Conservation (phyloP, 257 asterid species). For the Fraxinus anomala region DNA sequence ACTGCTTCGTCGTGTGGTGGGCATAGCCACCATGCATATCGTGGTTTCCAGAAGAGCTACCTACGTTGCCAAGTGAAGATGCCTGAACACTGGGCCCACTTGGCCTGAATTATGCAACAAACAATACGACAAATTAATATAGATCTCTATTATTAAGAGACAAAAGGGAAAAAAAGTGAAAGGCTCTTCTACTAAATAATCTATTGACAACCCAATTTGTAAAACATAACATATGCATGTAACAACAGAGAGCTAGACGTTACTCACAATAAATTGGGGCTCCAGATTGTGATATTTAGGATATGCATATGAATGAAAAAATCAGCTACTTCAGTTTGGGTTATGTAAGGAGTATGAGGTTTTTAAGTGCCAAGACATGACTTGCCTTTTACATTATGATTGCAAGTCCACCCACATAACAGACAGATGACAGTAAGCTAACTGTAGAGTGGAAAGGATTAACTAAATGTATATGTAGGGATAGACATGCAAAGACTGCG, state of each 20-base stretch:
- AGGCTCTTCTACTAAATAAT: too few relatives aligned
- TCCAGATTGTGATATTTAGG: not conserved
- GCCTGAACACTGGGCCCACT: slow-evolving; percentile 53
- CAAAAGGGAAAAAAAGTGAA: too few relatives aligned
- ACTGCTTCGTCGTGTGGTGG: slow-evolving; percentile 47
- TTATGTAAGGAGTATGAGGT: not conserved
- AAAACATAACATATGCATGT: not conserved
- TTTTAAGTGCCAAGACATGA: not conserved
- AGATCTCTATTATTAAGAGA: not conserved
- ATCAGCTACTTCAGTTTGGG: not conserved
- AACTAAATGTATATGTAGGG: not conserved
- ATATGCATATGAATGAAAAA: not conserved
- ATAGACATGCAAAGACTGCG: not conserved
- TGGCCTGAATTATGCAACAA: slow-evolving; percentile 49
- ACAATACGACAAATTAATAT: slow-evolving; percentile 22
- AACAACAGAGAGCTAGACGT: too few relatives aligned
- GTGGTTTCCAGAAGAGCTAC: slow-evolving; percentile 54
- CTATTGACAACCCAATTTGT: too few relatives aligned
- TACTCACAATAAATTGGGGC: too few relatives aligned
- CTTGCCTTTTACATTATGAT: not conserved
- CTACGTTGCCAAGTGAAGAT: slow-evolving; percentile 55
- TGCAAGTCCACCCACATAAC: not conserved
- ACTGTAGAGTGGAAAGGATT: not conserved
- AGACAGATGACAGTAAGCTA: not conserved
- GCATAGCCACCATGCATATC: slow-evolving; percentile 44